Percentiles rank a stretch among this genome's conserved stretches.
phyloP scores from a whole-genome alignment of 768 basidiomycete genomes.

The Cystobasidium onofrii region DNA sequence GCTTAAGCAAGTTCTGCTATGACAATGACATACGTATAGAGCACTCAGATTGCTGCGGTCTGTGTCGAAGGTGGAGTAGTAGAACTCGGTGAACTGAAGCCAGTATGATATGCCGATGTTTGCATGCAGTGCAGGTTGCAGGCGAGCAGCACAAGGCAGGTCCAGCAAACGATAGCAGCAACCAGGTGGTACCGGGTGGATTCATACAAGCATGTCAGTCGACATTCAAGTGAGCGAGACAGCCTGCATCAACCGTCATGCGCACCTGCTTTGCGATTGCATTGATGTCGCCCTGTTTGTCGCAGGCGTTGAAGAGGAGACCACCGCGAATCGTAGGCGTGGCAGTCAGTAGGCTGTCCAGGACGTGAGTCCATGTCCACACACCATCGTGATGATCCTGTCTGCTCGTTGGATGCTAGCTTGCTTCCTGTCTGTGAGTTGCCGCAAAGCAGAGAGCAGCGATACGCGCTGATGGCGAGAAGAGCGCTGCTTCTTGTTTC shows the following conservation, averaged over 20 bases:
- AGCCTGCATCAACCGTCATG: neutral
- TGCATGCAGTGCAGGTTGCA: neutral
- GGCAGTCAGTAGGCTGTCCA: no score
- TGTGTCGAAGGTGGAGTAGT: conserved; percentile 69
- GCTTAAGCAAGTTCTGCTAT: no score
- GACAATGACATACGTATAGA: conserved; percentile 74
- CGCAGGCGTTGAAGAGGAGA: no score
- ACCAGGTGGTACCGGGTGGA: no score
- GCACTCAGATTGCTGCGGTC: conserved; percentile 54
- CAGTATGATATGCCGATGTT: neutral
- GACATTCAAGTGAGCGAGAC: neutral
- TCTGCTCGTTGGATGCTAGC: no score
- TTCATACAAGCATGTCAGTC: neutral
- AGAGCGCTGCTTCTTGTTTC: neutral
- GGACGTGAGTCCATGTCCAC: no score
- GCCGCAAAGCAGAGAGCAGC: neutral
- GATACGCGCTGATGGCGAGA: no score
- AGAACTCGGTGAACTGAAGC: conserved; percentile 59
- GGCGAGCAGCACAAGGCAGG: neutral
- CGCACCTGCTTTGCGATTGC: conserved; percentile 59
- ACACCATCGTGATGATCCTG: no score
- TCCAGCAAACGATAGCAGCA: neutral
- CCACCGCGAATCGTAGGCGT: no score
- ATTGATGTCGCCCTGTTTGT: conserved; percentile 63
- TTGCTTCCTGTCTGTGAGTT: neutral